These are phyloP conservation scores for Mortierella sp. DNA, from an alignment of 371 early-diverging fungal genomes.

Conservation along the genomic window DNA sequence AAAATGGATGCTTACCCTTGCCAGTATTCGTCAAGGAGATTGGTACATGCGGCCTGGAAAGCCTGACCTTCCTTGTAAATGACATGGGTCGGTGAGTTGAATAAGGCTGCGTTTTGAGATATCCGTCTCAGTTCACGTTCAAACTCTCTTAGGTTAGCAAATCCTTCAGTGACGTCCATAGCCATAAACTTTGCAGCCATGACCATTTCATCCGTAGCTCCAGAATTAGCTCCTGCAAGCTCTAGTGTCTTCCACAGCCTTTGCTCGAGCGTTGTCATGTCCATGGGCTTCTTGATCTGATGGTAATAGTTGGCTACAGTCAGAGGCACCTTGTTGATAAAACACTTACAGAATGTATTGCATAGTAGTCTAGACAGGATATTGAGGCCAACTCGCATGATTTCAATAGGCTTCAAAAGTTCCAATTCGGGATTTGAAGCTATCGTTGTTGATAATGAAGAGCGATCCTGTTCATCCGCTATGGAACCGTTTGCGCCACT, in stretches of 20 bases:
- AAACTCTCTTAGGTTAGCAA: slow-evolving; percentile 62
- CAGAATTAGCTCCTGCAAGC: slow-evolving; percentile 12
- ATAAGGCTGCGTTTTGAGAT: slow-evolving; percentile 60
- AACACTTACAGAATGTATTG: slow-evolving; percentile 46
- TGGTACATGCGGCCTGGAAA: slow-evolving; percentile 23
- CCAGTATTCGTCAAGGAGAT: slow-evolving; percentile 23
- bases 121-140: slow-evolving; percentile 71
- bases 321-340: slow-evolving; percentile 48
- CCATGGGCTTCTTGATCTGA: slow-evolving; percentile 81
- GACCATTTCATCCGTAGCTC: neutral
- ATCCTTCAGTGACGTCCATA: slow-evolving; percentile 49
- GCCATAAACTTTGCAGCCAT: slow-evolving; percentile 12
- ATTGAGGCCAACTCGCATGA: slow-evolving; percentile 38
- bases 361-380: slow-evolving; percentile 26
- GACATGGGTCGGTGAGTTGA: slow-evolving; percentile 46
- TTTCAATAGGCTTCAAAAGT: slow-evolving; percentile 28
- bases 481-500: slow-evolving; percentile 3
- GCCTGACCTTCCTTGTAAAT: slow-evolving; percentile 56
- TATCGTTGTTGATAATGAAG: neutral
- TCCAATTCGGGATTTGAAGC: slow-evolving; percentile 3
- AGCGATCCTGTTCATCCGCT: slow-evolving; percentile 1
- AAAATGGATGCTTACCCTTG: slow-evolving; percentile 28
- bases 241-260: slow-evolving; percentile 60
- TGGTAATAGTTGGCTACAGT: slow-evolving; percentile 60
- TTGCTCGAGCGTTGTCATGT: slow-evolving; percentile 74